phyloP scores from a whole-genome alignment of 108 stramenopile species.

The Nitzschia sp. region DNA sequence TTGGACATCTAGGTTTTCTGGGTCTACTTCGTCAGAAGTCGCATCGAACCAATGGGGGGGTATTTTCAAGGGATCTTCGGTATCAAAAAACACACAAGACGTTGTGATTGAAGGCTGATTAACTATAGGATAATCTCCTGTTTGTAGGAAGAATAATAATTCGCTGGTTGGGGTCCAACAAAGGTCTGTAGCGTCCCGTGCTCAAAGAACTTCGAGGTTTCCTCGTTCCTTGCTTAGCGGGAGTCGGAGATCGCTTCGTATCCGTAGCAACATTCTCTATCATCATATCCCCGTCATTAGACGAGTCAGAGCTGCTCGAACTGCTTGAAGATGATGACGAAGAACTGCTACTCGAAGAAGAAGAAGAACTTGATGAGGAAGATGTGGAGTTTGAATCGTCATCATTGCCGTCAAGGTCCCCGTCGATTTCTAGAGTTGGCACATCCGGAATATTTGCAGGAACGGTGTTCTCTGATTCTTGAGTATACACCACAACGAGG shows the following conservation, averaged over 20 bases:
- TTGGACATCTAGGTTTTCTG: not conserved
- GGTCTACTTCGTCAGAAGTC: no score
- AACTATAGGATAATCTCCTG: constrained; percentile 5
- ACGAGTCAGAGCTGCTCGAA: not conserved
- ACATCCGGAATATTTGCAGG: no score
- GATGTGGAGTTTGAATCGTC: not conserved
- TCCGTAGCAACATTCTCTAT: not conserved
- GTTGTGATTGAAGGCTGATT: not conserved
- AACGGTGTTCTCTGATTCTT: no score
- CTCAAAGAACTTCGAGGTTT: not conserved
- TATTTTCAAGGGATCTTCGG: no score
- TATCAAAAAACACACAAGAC: no score
- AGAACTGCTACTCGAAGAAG: not conserved
- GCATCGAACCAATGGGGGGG: no score
- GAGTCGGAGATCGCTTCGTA: not conserved
- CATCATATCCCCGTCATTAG: not conserved
- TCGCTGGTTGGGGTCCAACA: constrained; percentile 9
- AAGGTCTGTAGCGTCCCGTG: not conserved
- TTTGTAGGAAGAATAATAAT: constrained; percentile 8
- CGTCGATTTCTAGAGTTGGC: no score
- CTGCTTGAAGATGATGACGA: constrained; percentile 7
- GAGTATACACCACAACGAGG: no score
- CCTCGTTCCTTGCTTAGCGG: not conserved
- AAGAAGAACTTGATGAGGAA: not conserved
- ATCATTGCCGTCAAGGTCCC: not conserved